Percentiles rank a stretch among this genome's conserved stretches.
Evolutionary conservation across 768 basidiomycete species (phyloP).

Genomic region (Arthromyces matolae): DNA sequence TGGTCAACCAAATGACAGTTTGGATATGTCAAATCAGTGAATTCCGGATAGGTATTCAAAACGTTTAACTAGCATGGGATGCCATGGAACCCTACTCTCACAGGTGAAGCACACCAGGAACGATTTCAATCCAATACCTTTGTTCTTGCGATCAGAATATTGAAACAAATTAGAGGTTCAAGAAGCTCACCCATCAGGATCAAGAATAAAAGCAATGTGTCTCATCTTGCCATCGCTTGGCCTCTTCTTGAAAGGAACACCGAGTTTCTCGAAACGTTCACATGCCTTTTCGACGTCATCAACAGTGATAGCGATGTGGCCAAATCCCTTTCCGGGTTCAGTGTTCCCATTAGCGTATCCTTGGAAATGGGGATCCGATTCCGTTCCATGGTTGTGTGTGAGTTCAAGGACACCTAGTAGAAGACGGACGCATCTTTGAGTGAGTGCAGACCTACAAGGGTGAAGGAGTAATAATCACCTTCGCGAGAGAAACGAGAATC

Average conservation of each 20-base stretch:
- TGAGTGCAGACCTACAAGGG: not conserved
- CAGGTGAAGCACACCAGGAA: slow-evolving; percentile 31
- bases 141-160: not conserved
- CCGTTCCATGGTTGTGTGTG: slow-evolving; percentile 89
- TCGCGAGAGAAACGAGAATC: slow-evolving; percentile 55
- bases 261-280: slow-evolving; percentile 73
- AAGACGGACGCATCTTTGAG: not conserved
- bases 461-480: slow-evolving; percentile 39
- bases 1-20: too few relatives aligned
- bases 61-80: not conserved
- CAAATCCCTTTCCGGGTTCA: slow-evolving; percentile 77
- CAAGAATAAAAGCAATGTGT: slow-evolving; percentile 79
- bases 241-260: slow-evolving; percentile 85
- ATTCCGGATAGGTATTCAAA: not conserved
- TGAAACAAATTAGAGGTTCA: not conserved
- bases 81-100: slow-evolving; percentile 9
- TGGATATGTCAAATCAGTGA: too few relatives aligned
- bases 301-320: slow-evolving; percentile 86
- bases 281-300: slow-evolving; percentile 82
- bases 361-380: slow-evolving; percentile 68
- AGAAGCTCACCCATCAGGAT: slow-evolving; percentile 69
- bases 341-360: slow-evolving; percentile 87
- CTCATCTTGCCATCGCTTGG: slow-evolving; percentile 84
- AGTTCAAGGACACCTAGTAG: slow-evolving; percentile 73
- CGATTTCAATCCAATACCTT: slow-evolving; percentile 62